A percentile compares a stretch with the other conserved stretches of the same genome.
Evolutionary conservation across 1,139 yeast genomes (phyloP).

Genomic region (Protomyces inouyei): DNA sequence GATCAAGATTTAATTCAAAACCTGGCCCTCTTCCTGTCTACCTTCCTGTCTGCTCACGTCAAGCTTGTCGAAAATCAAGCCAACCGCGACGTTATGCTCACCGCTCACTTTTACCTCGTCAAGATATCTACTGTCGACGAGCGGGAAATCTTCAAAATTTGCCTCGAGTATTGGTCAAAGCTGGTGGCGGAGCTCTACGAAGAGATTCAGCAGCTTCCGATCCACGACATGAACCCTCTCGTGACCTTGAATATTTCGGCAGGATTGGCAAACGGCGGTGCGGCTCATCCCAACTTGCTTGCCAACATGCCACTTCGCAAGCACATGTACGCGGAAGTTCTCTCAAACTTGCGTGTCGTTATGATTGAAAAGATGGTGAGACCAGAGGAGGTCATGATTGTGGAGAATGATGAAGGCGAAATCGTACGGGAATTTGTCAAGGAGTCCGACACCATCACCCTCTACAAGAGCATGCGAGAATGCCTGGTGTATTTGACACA

Average conservation of each 20-base stretch:
- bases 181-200: conserved; percentile 74
- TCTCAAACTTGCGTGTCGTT: conserved; percentile 78
- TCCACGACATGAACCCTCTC: conserved; percentile 65
- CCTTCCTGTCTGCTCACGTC: conserved; percentile 75
- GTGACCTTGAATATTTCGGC: conserved; percentile 58
- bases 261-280: conserved; percentile 57
- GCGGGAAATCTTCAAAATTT: conserved; percentile 90
- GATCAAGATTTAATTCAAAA: conserved; percentile 96
- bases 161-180: conserved; percentile 88
- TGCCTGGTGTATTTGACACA: conserved; percentile 92
- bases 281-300: conserved; percentile 75
- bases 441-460: conserved; percentile 92
- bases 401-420: conserved; percentile 98
- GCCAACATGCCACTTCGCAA: conserved; percentile 76
- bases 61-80: conserved; percentile 63
- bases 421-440: conserved; percentile 95
- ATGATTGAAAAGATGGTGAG: conserved; percentile 96
- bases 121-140: conserved; percentile 88
- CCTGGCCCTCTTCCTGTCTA: conserved; percentile 85
- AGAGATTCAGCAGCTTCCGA: conserved; percentile 78
- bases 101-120: conserved; percentile 74
- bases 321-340: conserved; percentile 68
- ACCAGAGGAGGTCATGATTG: conserved; percentile 85
- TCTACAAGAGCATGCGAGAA: conserved; percentile 93
- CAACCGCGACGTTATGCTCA: conserved; percentile 56